Conservation (phyloP, 345 rosid genomes). For the Euphorbia lathyris region DNA sequence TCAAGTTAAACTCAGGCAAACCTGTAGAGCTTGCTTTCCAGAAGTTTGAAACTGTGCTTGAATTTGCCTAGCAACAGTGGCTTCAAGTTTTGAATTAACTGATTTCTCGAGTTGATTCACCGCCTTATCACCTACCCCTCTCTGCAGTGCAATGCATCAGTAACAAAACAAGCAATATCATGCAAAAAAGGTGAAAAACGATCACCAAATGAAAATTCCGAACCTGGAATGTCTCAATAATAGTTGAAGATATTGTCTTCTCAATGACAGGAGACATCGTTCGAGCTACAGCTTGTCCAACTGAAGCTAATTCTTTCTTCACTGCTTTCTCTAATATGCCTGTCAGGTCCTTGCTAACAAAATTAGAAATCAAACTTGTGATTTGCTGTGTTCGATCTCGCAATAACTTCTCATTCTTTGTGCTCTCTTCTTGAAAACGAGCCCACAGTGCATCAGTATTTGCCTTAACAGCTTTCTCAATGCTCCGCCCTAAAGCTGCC, state of each 20-base stretch:
- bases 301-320: constrained; percentile 63
- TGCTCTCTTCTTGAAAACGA: constrained; percentile 69
- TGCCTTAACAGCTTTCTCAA: constrained; percentile 69
- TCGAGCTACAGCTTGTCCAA: constrained; percentile 53
- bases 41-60: constrained; percentile 88
- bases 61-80: constrained; percentile 78
- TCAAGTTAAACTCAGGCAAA: constrained; percentile 24
- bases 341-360: constrained; percentile 60
- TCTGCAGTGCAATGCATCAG: constrained; percentile 43
- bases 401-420: constrained; percentile 57
- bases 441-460: constrained; percentile 81
- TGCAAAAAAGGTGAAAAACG: not conserved
- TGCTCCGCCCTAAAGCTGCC: constrained; percentile 58
- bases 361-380: constrained; percentile 44
- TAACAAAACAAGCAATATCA: constrained; percentile 8
- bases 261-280: constrained; percentile 59
- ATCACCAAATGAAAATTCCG: constrained; percentile 13
- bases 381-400: constrained; percentile 61
- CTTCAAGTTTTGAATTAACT: constrained; percentile 73
- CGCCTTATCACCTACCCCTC: constrained; percentile 85
- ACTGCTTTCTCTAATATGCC: constrained; percentile 56
- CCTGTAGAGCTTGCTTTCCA: constrained; percentile 96
- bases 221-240: constrained; percentile 89
- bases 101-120: constrained; percentile 84
- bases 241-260: constrained; percentile 58